Evolutionary conservation across 805 yeast species (phyloP), one percentile per base, ranked within the genome.

Genomic region (Blastobotrys americana): DNA sequence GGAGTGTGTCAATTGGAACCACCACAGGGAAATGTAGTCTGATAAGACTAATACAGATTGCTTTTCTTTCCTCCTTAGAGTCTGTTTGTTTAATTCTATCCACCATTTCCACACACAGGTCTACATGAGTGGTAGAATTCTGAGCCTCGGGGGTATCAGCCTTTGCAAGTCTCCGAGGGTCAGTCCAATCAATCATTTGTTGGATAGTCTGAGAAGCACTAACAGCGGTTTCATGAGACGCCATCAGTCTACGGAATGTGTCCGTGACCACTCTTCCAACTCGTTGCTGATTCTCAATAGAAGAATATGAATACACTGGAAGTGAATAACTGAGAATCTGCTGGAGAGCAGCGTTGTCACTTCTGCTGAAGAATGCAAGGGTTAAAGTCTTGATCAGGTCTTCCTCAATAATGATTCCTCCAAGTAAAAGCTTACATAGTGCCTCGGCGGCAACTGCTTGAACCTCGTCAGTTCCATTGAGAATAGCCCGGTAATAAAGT

Each of bases 361-460:
- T 63, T 43, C 81, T 80, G 3, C 67, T 61, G 65, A 85, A 89
- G 56, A 87, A 90, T 0, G 84, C 73, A 43, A 84, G 62, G 3
- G 88, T 64, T 44, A 89, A 68, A 0, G 84, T 75, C 57, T 83
- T 47, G 8, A 63, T 46, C 33, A 87, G 64, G 45, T 81, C 85
- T 46, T 76, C 80, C 56, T 83, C 88, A 4, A 70, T 73, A 45
- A 88, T 71, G 17, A 84, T 73, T 51, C 84, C 94, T 13, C 90
- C 83, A 43, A 93, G 68, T 54, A 81, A 78, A 41, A 90, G 66
- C 65, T 90, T 89, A 56, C 89, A 84, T 20, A 89, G 66, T 0
- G 95, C 94, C 56, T 86, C 95, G 0, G 90, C 95, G 6, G 90
- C 83, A 1, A 78, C 71, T 0, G 90, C 80, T 59, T 86, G 96